Conservation (phyloP, 495 filamentous ascomycete species). For the Trichoderma parareesei region DNA sequence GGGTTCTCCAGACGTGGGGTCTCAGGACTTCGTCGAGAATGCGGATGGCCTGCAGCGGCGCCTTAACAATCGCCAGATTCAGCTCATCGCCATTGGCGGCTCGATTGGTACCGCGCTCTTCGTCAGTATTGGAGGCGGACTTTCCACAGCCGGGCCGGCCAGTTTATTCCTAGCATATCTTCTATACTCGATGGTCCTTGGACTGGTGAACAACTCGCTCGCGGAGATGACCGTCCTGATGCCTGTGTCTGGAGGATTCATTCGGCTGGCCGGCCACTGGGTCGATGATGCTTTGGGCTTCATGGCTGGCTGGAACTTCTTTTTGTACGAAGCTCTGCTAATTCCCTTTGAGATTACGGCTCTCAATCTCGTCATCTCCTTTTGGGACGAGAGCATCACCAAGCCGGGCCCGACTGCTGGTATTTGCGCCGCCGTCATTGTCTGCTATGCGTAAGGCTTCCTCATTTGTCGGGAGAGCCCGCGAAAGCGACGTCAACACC, state of each 20-base stretch:
- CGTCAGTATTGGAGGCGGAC: conserved; percentile 58
- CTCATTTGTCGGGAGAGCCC: neutral
- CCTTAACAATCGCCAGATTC: conserved; percentile 58
- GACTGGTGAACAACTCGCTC: conserved; percentile 34
- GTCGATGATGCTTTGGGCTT: conserved; percentile 41
- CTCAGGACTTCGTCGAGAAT: conserved; percentile 7
- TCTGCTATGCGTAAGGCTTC: conserved; percentile 44
- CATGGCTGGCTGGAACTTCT: conserved; percentile 50
- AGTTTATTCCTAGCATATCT: conserved; percentile 63
- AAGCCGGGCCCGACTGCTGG: conserved; percentile 30
- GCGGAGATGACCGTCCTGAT: conserved; percentile 39
- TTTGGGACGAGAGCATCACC: conserved; percentile 53
- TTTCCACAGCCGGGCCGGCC: conserved; percentile 59
- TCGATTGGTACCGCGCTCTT: conserved; percentile 76
- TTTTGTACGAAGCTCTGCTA: conserved; percentile 47
- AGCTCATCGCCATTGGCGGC: conserved; percentile 69
- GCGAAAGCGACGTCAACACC: no score
- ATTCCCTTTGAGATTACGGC: conserved; percentile 49
- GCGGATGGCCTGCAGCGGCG: conserved; percentile 38
- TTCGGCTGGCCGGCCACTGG: conserved; percentile 37
- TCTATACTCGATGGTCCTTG: conserved; percentile 41
- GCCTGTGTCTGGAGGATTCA: conserved; percentile 36
- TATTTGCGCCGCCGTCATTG: conserved; percentile 48
- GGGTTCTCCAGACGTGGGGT: neutral
- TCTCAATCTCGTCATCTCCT: conserved; percentile 45